These are phyloP conservation scores for Sporothrix pseudoabietina DNA, from an alignment of 2,329 filamentous ascomycete genomes.

Conservation along the genomic window DNA sequence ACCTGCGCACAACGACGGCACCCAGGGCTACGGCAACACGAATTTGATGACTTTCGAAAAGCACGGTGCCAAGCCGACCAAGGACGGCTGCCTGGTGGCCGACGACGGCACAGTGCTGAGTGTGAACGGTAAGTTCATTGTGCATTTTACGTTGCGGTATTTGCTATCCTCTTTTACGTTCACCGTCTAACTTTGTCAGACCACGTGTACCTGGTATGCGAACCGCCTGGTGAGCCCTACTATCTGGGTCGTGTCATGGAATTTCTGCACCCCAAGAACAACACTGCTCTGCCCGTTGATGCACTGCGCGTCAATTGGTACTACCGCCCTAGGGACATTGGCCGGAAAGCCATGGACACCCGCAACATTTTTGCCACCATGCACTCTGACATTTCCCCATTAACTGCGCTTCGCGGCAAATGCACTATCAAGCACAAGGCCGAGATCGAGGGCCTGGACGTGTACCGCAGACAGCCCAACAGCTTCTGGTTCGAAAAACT, in stretches of 20 bases:
- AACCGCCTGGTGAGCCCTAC: conserved; percentile 96
- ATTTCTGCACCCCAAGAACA: conserved; percentile 81
- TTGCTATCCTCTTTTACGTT: conserved; percentile 12
- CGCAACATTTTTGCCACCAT: conserved; percentile 93
- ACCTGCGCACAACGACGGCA: conserved; percentile 35
- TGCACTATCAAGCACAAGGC: conserved; percentile 86
- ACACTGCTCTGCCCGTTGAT: conserved; percentile 73
- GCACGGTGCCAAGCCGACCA: conserved; percentile 63
- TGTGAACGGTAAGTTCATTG: conserved; percentile 72
- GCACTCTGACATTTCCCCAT: conserved; percentile 94
- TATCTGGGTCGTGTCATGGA: conserved; percentile 99
- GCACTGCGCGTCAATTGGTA: conserved; percentile 96
- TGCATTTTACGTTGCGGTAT: not conserved
- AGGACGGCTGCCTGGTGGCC: conserved; percentile 77
- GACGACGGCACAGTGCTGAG: conserved; percentile 86
- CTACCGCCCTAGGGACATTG: conserved; percentile 94
- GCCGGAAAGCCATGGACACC: conserved; percentile 86
- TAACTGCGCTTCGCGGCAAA: conserved; percentile 90
- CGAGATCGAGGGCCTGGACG: conserved; percentile 79
- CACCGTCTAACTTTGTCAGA: conserved; percentile 46
- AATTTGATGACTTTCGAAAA: conserved; percentile 90
- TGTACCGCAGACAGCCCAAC: conserved; percentile 81
- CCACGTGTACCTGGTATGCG: conserved; percentile 93
- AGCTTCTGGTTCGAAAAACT: conserved; percentile 97
- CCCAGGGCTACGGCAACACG: conserved; percentile 59